Evolutionary conservation across 192 early-diverging fungal species (phyloP), one percentile per base, ranked within the genome.

Genomic region (Helicostylum pulchrum): DNA sequence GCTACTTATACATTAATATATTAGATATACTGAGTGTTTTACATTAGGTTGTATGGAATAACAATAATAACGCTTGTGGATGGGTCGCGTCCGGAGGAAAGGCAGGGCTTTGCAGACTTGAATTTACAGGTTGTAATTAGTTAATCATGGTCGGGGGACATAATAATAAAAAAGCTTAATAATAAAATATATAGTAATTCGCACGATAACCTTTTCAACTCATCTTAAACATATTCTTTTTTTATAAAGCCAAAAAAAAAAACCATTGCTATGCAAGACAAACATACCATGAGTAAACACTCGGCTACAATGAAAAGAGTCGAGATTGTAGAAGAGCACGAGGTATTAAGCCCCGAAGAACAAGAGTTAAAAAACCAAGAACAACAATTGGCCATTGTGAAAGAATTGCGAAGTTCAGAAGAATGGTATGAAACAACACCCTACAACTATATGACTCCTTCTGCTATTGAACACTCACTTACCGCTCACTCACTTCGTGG

Each of bases 401-500:
- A 42, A 20, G 46, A 52, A 12, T 55, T 73, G 12, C 46, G 71
- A 31, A 14, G n/a, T 26, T 60, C 57, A n/a, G 51, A 59, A 30
- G 65, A 60, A 10, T 63, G 64, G 64, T 19, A 47, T 11, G 74
- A 76, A 48, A 53, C 66, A 2, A 53, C 63, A 1, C 55, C 65
- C 9, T 71, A 76, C 60, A 63, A 51, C 19, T 52, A 76, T 34
- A 60, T 71, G 42, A 30, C 56, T 10, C 45, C 50, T 50, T 71
- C 67, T 12, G 68, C 68, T 4, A 39, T 30, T n/a, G n/a, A 49
- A 1, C 67, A 76, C 47, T 71, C 67, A 7, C 51, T 76, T 53
- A 76, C 74, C 15, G 74, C 74, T n/a, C 62, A 58, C 39, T 66
- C 78, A 4, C 57, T 88, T 9, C 59, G 73, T 36, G 87, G 85